Conservation (phyloP, 139 green algal genomes). For the Diplosphaera chodatii region DNA sequence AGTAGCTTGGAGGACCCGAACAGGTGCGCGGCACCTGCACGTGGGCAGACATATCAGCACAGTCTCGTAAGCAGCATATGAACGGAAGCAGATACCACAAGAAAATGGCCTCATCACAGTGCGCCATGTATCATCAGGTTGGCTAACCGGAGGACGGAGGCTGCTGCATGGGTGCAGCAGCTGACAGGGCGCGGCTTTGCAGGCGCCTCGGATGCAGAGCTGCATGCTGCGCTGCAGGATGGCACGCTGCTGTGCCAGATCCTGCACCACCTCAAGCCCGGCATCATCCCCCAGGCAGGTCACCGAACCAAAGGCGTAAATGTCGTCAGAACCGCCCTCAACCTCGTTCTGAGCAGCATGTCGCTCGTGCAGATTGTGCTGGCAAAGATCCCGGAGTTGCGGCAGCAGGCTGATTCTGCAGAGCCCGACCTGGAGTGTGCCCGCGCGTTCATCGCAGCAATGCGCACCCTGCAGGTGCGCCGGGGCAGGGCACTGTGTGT, state of each 20-base stretch:
- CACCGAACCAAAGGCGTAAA: too few species aligned
- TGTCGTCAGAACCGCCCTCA: too few species aligned
- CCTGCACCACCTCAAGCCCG: constrained; percentile 38
- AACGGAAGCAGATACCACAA: too few species aligned
- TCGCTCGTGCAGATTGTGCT: constrained; percentile 14
- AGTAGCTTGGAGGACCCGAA: not conserved
- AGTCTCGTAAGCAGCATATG: too few species aligned
- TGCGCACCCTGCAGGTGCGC: not conserved
- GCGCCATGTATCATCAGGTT: not conserved
- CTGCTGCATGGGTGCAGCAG: constrained; percentile 41
- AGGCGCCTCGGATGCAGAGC: constrained; percentile 34
- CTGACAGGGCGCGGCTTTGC: constrained; percentile 35
- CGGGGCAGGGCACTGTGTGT: not conserved
- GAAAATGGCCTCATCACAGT: too few species aligned
- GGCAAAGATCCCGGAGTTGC: not conserved
- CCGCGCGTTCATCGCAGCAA: not conserved
- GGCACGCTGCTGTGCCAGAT: constrained; percentile 56
- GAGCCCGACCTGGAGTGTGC: not conserved
- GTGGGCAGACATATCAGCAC: too few species aligned
- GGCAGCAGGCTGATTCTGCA: too few species aligned
- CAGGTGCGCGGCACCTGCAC: not conserved
- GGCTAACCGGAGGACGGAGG: constrained; percentile 9
- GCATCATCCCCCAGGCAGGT: constrained; percentile 20
- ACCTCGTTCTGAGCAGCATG: too few species aligned
- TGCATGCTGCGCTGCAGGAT: constrained; percentile 44